phyloP scores from a whole-genome alignment of 768 basidiomycete species.

The Lactarius hengduanensis region DNA sequence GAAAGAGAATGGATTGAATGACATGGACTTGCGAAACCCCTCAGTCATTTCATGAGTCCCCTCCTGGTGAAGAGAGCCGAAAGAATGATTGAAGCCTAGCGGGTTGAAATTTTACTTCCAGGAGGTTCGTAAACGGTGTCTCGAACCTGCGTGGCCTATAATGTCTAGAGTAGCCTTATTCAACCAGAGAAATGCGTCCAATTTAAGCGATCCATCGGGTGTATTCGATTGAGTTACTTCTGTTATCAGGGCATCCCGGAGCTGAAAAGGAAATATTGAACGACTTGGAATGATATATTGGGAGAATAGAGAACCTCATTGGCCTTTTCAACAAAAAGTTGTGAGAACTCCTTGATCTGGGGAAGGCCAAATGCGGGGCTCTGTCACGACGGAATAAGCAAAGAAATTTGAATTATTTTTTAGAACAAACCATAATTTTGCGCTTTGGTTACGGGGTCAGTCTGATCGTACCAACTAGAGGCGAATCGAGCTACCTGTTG shows the following conservation, averaged over 20 bases:
- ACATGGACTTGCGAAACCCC: conserved; percentile 15
- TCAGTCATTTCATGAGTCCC: conserved; percentile 14
- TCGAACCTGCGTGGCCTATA: conserved; percentile 21
- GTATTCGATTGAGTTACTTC: background rate
- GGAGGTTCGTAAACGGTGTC: background rate
- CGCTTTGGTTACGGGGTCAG: conserved; percentile 14
- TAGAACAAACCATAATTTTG: conserved; percentile 19
- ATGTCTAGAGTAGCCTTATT: conserved; percentile 24
- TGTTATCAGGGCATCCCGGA: conserved; percentile 13
- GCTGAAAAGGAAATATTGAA: background rate
- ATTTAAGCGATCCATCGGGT: conserved; percentile 13
- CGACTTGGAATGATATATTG: background rate
- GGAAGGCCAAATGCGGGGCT: conserved; percentile 24
- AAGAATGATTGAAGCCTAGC: conserved; percentile 24
- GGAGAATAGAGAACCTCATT: conserved; percentile 17
- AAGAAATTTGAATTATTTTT: background rate
- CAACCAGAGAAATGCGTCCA: conserved; percentile 19
- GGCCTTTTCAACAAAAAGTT: conserved; percentile 24
- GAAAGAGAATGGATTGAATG: conserved; percentile 18
- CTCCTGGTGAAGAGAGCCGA: conserved; percentile 12
- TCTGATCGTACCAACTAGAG: background rate
- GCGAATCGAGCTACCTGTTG: conserved; percentile 16
- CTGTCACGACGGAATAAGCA: conserved; percentile 7
- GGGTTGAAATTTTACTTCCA: background rate
- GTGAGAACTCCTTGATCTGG: conserved; percentile 17